Evolutionary conservation across 176 grass and related monocot species (phyloP), one percentile per base, ranked within the genome.

Genomic region (Ensete ventricosum): DNA sequence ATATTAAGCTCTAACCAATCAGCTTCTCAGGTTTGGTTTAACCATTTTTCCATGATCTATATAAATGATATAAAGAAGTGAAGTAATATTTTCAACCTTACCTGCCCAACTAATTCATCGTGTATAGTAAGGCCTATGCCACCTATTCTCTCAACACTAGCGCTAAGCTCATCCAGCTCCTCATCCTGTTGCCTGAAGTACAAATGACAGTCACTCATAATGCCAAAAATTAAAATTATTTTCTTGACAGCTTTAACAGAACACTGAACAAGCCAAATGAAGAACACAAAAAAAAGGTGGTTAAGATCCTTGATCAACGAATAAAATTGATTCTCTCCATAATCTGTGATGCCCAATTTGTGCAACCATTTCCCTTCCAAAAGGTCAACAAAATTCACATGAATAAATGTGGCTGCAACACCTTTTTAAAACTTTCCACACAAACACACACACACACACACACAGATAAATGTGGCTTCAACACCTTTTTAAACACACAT

Each of bases 41-140:
- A 2, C 14, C 3, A 12, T 25, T 65, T 65, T 22, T 65, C 21
- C 11, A 26, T 65, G 10, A 24, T 65, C 34, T 43, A 43, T 43
- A 43, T 43, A 43, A 43, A 43, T 43, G 3, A 65, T 29, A 14
- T 11, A 25, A 65, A 22, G 5, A 64, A 64, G 27, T n/a, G 14
- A 14, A 50, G 66, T 17, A 69, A 49, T 49, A 68, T 69, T 49
- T 49, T 14, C 5, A 43, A 43, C 20, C 58, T 11, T 90, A 99
- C 95, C 84, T 99, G 90, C 19, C 95, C 90, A 1, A 72, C 69
- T 64, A 99, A 82, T 78, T 99, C 95, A 11, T 99, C 90, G 29
- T 99, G 90, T 80, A 94, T 91, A 22, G 95, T 99, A 54, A 99
- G 95, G 68, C 90, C 95, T 55, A 94, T 88, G 73, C 88, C 95